Conservation (phyloP, 1,139 yeast genomes). For the Zygosaccharomyces pseudobailii region DNA sequence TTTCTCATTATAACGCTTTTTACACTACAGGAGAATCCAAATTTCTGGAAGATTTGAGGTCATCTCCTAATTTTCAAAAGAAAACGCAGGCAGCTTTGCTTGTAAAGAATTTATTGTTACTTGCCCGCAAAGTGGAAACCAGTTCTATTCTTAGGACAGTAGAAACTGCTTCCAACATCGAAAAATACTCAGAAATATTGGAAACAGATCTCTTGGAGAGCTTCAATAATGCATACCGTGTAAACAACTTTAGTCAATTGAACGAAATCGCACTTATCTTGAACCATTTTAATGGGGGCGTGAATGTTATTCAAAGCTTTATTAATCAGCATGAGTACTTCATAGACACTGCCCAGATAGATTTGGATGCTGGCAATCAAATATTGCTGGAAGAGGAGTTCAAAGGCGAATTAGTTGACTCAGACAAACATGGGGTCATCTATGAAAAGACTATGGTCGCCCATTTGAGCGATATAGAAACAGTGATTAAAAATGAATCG, state of each 20-base stretch:
- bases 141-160: constrained; percentile 48
- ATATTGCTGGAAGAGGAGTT: constrained; percentile 35
- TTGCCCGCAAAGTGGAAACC: constrained; percentile 58
- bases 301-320: constrained; percentile 75
- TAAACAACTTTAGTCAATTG: constrained; percentile 60
- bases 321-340: constrained; percentile 77
- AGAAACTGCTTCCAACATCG: constrained; percentile 51
- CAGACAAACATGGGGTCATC: constrained; percentile 38
- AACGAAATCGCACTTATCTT: constrained; percentile 75
- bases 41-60: constrained; percentile 52
- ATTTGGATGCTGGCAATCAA: constrained; percentile 32
- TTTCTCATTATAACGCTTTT: constrained; percentile 74
- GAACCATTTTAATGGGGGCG: constrained; percentile 79
- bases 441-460: constrained; percentile 40
- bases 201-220: constrained; percentile 59
- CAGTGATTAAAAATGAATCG: constrained; percentile 62
- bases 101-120: constrained; percentile 57
- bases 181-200: constrained; percentile 69
- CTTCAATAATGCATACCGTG: constrained; percentile 51
- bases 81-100: constrained; percentile 65
- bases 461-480: constrained; percentile 40
- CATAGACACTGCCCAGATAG: constrained; percentile 44
- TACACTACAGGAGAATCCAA: constrained; percentile 52
- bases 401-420: constrained; percentile 48
- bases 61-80: constrained; percentile 39